A percentile compares a stretch with the other conserved stretches of the same genome.
These are phyloP conservation scores for Mallotus nudiflorus DNA, from an alignment of 345 rosid species.

Conservation along the genomic window DNA sequence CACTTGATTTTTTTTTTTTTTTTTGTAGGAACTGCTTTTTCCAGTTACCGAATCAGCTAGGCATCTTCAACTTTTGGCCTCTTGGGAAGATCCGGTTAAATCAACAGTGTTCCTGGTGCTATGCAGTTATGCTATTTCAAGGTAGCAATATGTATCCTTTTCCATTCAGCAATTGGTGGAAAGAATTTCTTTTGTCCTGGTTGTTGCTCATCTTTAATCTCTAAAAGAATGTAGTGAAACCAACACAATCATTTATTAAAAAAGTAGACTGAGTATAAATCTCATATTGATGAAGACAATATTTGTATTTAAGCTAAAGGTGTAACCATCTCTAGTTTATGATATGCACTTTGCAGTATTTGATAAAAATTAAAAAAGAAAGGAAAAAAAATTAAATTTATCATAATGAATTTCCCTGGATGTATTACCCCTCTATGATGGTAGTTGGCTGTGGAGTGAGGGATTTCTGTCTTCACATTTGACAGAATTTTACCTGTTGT, in stretches of 20 bases:
- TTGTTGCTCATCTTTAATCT: background rate
- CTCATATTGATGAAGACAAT: no score
- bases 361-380: no score
- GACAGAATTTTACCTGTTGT: no score
- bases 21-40: constrained; percentile 67
- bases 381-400: no score
- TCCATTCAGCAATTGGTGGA: background rate
- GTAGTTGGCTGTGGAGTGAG: no score
- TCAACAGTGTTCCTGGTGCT: constrained; percentile 58
- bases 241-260: background rate
- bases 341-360: no score
- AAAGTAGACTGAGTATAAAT: no score
- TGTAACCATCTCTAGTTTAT: no score
- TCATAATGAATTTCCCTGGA: no score
- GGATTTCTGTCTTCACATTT: no score
- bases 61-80: constrained; percentile 51
- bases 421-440: no score
- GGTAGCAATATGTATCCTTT: constrained; percentile 32
- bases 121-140: constrained; percentile 38
- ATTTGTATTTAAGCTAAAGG: no score
- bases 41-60: constrained; percentile 54
- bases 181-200: background rate
- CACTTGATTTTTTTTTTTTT: background rate
- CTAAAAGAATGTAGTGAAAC: background rate
- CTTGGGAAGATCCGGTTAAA: constrained; percentile 73